Conservation (phyloP, 768 basidiomycete species). For the Dacryopinax spathularia region DNA sequence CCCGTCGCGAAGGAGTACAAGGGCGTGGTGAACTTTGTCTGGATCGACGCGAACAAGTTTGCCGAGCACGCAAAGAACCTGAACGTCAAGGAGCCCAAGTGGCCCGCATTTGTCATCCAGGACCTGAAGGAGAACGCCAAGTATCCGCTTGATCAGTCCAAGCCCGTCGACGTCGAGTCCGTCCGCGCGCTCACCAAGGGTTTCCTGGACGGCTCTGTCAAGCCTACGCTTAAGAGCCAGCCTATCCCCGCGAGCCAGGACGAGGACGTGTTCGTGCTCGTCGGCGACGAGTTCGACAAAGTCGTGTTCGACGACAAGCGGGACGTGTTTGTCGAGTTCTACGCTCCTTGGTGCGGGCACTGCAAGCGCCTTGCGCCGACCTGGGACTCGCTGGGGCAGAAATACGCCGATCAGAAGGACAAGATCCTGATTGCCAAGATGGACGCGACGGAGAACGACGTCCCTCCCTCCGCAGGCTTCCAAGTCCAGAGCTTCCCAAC, state of each 20-base stretch:
- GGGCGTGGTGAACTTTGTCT: constrained; percentile 89
- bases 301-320: constrained; percentile 74
- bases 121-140: constrained; percentile 71
- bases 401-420: constrained; percentile 61
- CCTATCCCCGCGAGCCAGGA: constrained; percentile 72
- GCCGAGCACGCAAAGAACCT: constrained; percentile 90
- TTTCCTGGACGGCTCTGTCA: constrained; percentile 57
- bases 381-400: constrained; percentile 83
- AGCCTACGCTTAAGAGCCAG: constrained; percentile 79
- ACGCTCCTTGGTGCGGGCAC: constrained; percentile 92
- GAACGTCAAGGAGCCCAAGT: constrained; percentile 69
- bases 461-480: constrained; percentile 81
- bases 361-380: constrained; percentile 93
- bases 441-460: constrained; percentile 92
- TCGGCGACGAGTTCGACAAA: constrained; percentile 79
- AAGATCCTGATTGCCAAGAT: constrained; percentile 79
- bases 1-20: constrained; percentile 71
- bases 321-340: constrained; percentile 95
- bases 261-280: constrained; percentile 67
- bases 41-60: constrained; percentile 92
- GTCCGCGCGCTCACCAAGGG: constrained; percentile 46
- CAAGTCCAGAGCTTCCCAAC: constrained; percentile 83
- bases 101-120: constrained; percentile 93
- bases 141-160: constrained; percentile 66
- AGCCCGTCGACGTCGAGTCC: constrained; percentile 42